phyloP scores from a whole-genome alignment of 148 eudicot genomes.

The Fagopyrum tataricum region DNA sequence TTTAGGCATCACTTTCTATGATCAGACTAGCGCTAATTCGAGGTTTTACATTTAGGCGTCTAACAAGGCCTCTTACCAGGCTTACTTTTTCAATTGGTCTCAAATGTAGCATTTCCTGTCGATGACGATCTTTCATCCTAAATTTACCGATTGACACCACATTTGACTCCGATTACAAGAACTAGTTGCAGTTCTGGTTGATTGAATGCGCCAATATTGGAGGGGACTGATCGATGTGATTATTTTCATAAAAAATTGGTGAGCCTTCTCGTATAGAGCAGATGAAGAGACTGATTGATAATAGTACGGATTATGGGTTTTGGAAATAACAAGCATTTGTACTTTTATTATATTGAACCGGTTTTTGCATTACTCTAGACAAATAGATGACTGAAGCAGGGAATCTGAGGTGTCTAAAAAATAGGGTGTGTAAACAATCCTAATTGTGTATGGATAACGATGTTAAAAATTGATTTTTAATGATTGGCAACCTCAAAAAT shows the following conservation, averaged over 20 bases:
- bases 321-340: neutral
- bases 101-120: neutral
- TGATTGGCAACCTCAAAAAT: neutral
- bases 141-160: neutral
- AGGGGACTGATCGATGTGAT: neutral
- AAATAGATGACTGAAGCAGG: neutral
- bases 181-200: neutral
- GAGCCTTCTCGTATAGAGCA: no score
- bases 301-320: neutral
- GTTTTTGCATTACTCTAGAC: neutral
- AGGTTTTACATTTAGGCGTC: neutral
- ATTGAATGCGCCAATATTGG: neutral
- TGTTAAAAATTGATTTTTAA: neutral
- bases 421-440: neutral
- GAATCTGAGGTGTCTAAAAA: neutral
- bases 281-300: neutral
- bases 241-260: no score
- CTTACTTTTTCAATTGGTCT: neutral
- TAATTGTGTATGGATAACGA: neutral
- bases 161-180: neutral
- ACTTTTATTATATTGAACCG: neutral
- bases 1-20: neutral
- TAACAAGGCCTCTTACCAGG: neutral
- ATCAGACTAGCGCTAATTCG: neutral
- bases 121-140: neutral